A percentile compares a stretch with the other conserved stretches of the same genome.
Evolutionary conservation across 2,329 filamentous ascomycete species (phyloP).

Genomic region (Aspergillus transmontanensis): DNA sequence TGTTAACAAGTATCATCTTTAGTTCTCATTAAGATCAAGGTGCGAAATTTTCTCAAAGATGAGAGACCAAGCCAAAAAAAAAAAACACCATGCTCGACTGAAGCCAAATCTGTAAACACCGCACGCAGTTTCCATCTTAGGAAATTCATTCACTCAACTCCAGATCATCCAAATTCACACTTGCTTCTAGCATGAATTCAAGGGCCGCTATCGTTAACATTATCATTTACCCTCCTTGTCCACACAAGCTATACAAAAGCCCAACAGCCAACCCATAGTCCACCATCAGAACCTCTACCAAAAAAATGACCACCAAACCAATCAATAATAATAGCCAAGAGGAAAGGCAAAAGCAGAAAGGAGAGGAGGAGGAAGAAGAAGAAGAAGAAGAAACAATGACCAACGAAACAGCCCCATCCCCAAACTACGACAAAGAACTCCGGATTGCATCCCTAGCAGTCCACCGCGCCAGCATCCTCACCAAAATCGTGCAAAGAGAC

Average conservation of each 20-base stretch:
- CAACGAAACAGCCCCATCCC: background rate
- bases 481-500: conserved; percentile 3
- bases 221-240: background rate
- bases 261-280: background rate
- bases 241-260: background rate
- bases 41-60: too few species aligned
- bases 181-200: background rate
- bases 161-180: background rate
- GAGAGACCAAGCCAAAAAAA: too few species aligned
- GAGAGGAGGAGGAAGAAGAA: background rate
- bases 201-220: background rate
- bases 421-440: conserved; percentile 2
- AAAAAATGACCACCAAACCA: background rate
- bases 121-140: background rate
- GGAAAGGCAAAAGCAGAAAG: background rate
- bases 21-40: too few species aligned
- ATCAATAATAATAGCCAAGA: background rate
- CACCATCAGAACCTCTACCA: background rate
- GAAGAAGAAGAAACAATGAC: background rate
- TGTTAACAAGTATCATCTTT: background rate
- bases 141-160: background rate
- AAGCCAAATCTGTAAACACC: background rate
- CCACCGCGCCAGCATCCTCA: conserved; percentile 11
- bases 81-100: background rate
- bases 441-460: conserved; percentile 10